Evolutionary conservation across 805 yeast species (phyloP), one percentile per base, ranked within the genome.

Genomic region (Wickerhamiella siamensis): DNA sequence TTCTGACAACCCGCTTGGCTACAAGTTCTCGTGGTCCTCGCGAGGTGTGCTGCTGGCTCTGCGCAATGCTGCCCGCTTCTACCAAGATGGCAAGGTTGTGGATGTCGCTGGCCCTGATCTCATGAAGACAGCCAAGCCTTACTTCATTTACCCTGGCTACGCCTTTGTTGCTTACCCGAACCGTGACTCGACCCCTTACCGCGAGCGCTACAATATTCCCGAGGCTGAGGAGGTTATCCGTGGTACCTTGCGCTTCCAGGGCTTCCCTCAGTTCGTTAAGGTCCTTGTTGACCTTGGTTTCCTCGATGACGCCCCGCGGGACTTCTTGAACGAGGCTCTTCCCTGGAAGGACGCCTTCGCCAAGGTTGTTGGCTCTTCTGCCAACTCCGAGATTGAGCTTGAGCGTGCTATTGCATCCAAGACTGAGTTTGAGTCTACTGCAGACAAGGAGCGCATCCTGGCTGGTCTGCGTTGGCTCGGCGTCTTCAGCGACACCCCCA

Each of bases 21-120:
- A 91, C 77, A 91, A 91, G 71, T 91, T 91, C 68, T 87, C 97
- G 34, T 91, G 98, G 98, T 84, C 96, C 26, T 87, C 97, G 31
- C 79, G 98, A 66, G 98, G 98, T 66, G 97, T 91, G 33, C 68
- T 91, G 59, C 74, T 91, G 57, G 98, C 98, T 16, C 74, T 91
- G 60, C 80, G 95, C 73, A 93, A 91, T 71, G 68, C 80, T 48
- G 98, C 97, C 49, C 77, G 76, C 55, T 88, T 77, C 71, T 88
- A 79, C 75, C 67, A 79, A 65, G 79, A 84, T 58, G 96, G 95
- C 58, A 63, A 83, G 59, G 64, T 83, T 51, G 94, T 72, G 46
- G 72, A 76, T 37, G 78, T 91, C 57, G 70, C 74, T 44, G 84
- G 94, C 39, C 91, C 83, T 64, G 95, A 84, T 53, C 74, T 91